Base-by-base conservation (phyloP, 345 rosid genomes). In the Noccaea caerulescens region DNA sequence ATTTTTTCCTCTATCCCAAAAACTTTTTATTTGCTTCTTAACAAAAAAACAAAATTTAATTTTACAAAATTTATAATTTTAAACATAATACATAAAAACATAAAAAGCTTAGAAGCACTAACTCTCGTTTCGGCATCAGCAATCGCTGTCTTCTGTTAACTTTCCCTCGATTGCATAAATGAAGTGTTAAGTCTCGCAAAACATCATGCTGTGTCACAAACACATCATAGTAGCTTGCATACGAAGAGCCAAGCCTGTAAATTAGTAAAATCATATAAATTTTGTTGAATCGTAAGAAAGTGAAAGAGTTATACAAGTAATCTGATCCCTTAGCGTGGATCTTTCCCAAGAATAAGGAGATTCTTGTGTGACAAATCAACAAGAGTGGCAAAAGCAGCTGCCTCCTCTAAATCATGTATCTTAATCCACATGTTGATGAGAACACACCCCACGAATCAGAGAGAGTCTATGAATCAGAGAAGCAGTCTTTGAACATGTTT, bases 371-470 rank as follows among this genome's bases (percentile, higher is more conserved):
- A 79, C 66, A 94, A 95, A 75, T 94, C 90, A 9, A 79, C 81
- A 42, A 94, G 87, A 16, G 84, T 69, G 1, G 89, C 85, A 76
- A 82, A 94, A 53, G 95, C 99, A 10, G 70, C 80, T 16, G 75
- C 89, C 59, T 77, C 83, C 1, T 84, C 85, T 5, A 91, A 53
- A 51, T 84, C 89, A 58, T 82, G 97, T 10, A 80, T 63, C 75
- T 88, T 97, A 7, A 80, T 82, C 98, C 98, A 93, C 86, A 89
- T 85, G 61, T 88, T 91, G 72, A 89, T 85, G 54, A 93, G 91
- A 34, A 88, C 82, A 10, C 2, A 38, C 1, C 0, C 36, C 7
- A 10, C 10, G 10, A 65, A 41, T 9, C 16, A n/a, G n/a, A n/a
- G n/a, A n/a, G n/a, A n/a, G n/a, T n/a, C n/a, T n/a, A n/a, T n/a